Conservation (phyloP, 164 flowering plant genomes). For the Piper betle region DNA sequence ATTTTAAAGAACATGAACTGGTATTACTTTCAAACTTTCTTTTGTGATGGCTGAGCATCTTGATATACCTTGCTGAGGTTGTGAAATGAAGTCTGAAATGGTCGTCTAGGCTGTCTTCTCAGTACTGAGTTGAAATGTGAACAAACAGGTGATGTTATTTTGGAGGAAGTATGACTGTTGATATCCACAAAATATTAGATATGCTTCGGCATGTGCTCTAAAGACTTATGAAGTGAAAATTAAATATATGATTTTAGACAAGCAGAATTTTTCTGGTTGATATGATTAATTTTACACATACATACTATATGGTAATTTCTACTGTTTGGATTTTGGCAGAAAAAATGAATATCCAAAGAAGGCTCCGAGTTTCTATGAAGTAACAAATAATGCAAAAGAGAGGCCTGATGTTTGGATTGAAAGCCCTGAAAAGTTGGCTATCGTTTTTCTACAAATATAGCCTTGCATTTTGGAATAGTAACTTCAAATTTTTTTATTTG, state of each 20-base stretch:
- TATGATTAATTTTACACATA: neutral
- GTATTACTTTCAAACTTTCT: too few species aligned
- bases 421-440: constrained; percentile 82
- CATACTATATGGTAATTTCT: neutral
- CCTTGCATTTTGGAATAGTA: neutral
- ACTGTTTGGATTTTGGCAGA: constrained; percentile 23
- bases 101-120: too few species aligned
- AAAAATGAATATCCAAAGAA: constrained; percentile 82
- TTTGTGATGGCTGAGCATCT: too few species aligned
- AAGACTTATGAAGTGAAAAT: neutral
- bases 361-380: constrained; percentile 75
- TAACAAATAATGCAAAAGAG: constrained; percentile 86
- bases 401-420: constrained; percentile 99
- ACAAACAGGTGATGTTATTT: too few species aligned
- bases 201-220: neutral
- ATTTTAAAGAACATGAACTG: too few species aligned
- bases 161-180: too few species aligned
- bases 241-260: neutral
- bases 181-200: too few species aligned
- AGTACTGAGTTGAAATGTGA: too few species aligned
- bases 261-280: too few species aligned
- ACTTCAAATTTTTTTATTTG: constrained; percentile 5
- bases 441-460: neutral
- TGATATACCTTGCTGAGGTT: too few species aligned
- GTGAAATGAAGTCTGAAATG: too few species aligned